Evolutionary conservation across 2,329 filamentous ascomycete species (phyloP).

Genomic region (Pochonia chlamydosporia): DNA sequence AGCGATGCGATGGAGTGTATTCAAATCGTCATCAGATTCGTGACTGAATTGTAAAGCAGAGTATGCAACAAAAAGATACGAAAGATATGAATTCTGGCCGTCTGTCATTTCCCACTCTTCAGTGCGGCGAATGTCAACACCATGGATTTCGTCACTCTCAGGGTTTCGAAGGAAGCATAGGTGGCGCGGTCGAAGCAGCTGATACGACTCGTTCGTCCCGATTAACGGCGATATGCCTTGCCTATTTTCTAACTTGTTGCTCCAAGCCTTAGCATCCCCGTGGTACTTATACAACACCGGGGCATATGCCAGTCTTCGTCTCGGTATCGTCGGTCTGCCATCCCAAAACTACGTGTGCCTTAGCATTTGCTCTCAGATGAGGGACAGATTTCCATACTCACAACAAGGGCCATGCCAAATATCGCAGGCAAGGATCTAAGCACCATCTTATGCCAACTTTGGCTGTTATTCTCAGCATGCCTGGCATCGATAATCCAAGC

Average conservation of each 20-base stretch:
- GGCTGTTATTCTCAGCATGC: too few species aligned
- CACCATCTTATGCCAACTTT: too few species aligned
- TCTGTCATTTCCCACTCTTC: slow-evolving; percentile 17
- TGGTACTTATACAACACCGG: slow-evolving; percentile 18
- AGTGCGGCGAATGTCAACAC: background rate
- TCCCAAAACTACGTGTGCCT: too few species aligned
- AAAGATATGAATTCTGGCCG: slow-evolving; percentile 13
- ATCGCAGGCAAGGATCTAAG: too few species aligned
- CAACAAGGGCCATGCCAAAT: too few species aligned
- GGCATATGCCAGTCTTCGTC: too few species aligned
- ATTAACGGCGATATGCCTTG: slow-evolving; percentile 14
- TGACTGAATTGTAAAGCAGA: slow-evolving; percentile 20
- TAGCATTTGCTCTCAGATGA: too few species aligned
- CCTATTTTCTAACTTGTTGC: too few species aligned
- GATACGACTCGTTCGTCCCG: slow-evolving; percentile 18
- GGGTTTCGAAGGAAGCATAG: slow-evolving; percentile 19
- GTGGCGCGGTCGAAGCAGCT: slow-evolving; percentile 17
- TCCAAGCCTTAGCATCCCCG: too few species aligned
- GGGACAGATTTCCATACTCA: too few species aligned
- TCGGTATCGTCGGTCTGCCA: too few species aligned
- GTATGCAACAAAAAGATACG: slow-evolving; percentile 20
- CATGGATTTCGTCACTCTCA: slow-evolving; percentile 13
- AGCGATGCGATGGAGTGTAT: slow-evolving; percentile 20
- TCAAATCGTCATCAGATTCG: slow-evolving; percentile 2
- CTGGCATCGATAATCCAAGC: slow-evolving; percentile 22